phyloP scores from a whole-genome alignment of 176 grass and related monocot genomes.

The Chloris gayana region DNA sequence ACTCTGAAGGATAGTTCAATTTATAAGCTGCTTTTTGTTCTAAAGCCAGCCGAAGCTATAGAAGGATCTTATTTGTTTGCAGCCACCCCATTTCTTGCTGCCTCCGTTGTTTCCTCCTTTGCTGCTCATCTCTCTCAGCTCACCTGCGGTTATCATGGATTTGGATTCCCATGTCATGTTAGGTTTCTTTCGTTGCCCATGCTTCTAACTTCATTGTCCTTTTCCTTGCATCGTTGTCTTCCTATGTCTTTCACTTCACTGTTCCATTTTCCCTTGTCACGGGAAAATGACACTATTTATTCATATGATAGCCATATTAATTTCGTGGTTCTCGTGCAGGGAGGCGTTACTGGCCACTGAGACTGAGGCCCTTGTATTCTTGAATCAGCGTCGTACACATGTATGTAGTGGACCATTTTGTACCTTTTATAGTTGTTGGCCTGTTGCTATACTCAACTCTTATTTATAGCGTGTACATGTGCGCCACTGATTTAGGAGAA shows the following conservation, averaged over 20 bases:
- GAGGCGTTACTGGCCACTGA: conserved; percentile 22
- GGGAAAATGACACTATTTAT: not conserved
- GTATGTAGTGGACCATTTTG: conserved; percentile 36
- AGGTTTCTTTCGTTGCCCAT: conserved; percentile 21
- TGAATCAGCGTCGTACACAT: conserved; percentile 37
- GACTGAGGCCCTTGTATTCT: not conserved
- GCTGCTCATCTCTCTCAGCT: not conserved
- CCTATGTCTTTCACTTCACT: not conserved
- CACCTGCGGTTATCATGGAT: conserved; percentile 26
- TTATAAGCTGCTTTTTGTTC: not conserved
- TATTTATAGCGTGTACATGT: not conserved
- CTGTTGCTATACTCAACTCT: not conserved
- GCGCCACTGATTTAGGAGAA: not conserved
- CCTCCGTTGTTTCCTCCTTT: conserved; percentile 14
- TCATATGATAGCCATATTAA: not conserved
- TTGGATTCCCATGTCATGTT: conserved; percentile 36
- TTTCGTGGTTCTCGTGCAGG: conserved; percentile 37
- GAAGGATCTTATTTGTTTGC: not conserved
- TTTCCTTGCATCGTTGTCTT: not conserved
- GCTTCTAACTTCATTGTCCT: not conserved
- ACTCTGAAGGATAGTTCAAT: not conserved
- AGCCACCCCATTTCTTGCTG: not conserved
- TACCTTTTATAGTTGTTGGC: not conserved
- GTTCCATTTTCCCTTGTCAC: not conserved
- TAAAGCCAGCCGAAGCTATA: not conserved